phyloP scores from a whole-genome alignment of 108 stramenopile genomes.

The Asterionellopsis glacialis region DNA sequence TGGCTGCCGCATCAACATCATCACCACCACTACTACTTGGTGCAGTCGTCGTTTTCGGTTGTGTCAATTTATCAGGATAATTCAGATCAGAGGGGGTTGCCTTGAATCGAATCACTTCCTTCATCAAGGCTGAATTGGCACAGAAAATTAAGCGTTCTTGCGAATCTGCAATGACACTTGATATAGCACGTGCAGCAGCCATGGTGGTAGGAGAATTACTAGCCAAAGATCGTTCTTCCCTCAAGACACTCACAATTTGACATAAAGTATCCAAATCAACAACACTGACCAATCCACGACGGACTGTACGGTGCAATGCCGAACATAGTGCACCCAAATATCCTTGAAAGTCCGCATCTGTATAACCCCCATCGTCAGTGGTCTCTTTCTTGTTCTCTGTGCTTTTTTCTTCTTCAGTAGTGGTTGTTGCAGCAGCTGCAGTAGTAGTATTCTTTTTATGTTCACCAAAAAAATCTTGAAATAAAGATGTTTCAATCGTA shows the following conservation, averaged over 20 bases:
- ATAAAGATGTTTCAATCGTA: constrained; percentile 77
- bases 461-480: constrained; percentile 85
- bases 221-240: constrained; percentile 77
- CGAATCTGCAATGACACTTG: constrained; percentile 80
- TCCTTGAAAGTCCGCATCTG: constrained; percentile 71
- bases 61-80: constrained; percentile 73
- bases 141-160: constrained; percentile 89
- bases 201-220: constrained; percentile 65
- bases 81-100: constrained; percentile 67
- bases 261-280: constrained; percentile 79
- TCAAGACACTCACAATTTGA: constrained; percentile 78
- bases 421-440: constrained; percentile 3
- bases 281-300: constrained; percentile 73
- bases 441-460: constrained; percentile 25
- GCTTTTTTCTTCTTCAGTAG: constrained; percentile 6
- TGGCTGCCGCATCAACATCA: constrained; percentile 7
- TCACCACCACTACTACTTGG: constrained; percentile 16
- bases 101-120: constrained; percentile 84
- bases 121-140: constrained; percentile 64
- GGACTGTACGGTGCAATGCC: constrained; percentile 76
- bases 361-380: constrained; percentile 66
- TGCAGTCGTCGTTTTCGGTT: no score
- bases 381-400: constrained; percentile 29
- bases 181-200: constrained; percentile 76
- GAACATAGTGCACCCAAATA: constrained; percentile 69